These are phyloP conservation scores for Penicillium riverlandense DNA, from an alignment of 495 filamentous ascomycete species.

Conservation along the genomic window DNA sequence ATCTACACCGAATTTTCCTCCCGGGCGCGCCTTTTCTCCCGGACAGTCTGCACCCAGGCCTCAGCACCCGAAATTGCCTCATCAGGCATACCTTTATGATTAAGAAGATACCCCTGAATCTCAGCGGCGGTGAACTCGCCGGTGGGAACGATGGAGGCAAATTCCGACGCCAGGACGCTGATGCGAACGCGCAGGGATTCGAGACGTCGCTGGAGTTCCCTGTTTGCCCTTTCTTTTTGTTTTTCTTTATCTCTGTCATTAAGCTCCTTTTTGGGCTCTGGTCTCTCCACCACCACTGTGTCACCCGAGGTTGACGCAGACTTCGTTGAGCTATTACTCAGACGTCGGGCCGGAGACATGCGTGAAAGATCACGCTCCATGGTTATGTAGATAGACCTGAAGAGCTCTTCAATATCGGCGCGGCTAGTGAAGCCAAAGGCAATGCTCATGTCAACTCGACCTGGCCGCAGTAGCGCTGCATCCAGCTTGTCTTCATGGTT, in stretches of 20 bases:
- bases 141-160: slow-evolving; percentile 55
- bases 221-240: background rate
- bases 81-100: slow-evolving; percentile 58
- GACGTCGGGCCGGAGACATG: background rate
- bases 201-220: background rate
- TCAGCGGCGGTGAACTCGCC: slow-evolving; percentile 66
- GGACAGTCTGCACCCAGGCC: slow-evolving; percentile 50
- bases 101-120: slow-evolving; percentile 69
- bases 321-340: slow-evolving; percentile 1
- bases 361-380: slow-evolving; percentile 19
- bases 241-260: background rate
- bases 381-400: slow-evolving; percentile 59
- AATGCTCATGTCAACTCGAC: slow-evolving; percentile 70
- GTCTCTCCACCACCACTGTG: background rate
- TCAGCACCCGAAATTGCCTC: slow-evolving; percentile 47
- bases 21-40: slow-evolving; percentile 40
- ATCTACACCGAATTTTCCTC: slow-evolving; percentile 5
- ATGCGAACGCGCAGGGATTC: slow-evolving; percentile 22
- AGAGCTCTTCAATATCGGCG: slow-evolving; percentile 58
- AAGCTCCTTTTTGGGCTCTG: background rate
- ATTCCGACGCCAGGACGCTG: slow-evolving; percentile 40
- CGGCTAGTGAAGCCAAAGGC: slow-evolving; percentile 59
- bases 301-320: background rate
- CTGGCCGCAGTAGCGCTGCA: slow-evolving; percentile 66
- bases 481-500: slow-evolving; percentile 74